A percentile compares a stretch with the other conserved stretches of the same genome.
Evolutionary conservation across 306 rosid genomes (phyloP).

Genomic region (Amphicarpaea edgeworthii): DNA sequence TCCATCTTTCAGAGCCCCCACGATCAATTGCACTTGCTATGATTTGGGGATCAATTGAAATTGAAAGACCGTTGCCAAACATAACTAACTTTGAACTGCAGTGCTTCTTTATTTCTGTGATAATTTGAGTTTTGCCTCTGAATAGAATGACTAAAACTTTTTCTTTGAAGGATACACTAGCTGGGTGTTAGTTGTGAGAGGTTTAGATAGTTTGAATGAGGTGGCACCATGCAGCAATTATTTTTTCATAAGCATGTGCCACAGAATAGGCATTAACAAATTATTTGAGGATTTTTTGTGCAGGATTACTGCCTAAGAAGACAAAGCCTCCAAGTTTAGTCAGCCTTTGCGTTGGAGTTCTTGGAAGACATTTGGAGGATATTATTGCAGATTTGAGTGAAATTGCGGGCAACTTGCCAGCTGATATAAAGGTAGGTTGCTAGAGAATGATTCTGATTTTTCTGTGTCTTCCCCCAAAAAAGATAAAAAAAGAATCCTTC

Average conservation of each 20-base stretch:
- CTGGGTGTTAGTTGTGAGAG: slow-evolving; percentile 10
- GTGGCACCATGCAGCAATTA: not conserved
- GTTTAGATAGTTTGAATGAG: slow-evolving; percentile 9
- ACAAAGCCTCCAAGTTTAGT: slow-evolving; percentile 71
- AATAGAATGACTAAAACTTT: slow-evolving; percentile 16
- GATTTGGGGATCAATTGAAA: slow-evolving; percentile 16
- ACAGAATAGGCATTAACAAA: slow-evolving; percentile 24
- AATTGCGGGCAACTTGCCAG: slow-evolving; percentile 71
- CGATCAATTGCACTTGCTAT: slow-evolving; percentile 4
- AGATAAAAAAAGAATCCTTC: not conserved
- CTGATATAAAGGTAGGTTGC: slow-evolving; percentile 72
- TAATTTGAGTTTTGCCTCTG: slow-evolving; percentile 14
- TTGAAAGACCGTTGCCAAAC: not conserved
- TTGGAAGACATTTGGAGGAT: slow-evolving; percentile 89
- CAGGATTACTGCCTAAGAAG: slow-evolving; percentile 61
- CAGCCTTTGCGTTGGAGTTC: slow-evolving; percentile 76
- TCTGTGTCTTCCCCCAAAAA: not conserved
- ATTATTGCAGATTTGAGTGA: slow-evolving; percentile 73
- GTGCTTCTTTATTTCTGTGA: not conserved
- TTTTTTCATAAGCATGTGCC: not conserved
- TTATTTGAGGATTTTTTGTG: slow-evolving; percentile 18
- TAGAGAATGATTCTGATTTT: slow-evolving; percentile 24
- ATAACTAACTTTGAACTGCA: not conserved
- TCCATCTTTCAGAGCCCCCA: slow-evolving; percentile 5
- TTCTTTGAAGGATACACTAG: slow-evolving; percentile 15